Conservation (phyloP, 108 stramenopile species). For the Fragilariopsis cylindrus region DNA sequence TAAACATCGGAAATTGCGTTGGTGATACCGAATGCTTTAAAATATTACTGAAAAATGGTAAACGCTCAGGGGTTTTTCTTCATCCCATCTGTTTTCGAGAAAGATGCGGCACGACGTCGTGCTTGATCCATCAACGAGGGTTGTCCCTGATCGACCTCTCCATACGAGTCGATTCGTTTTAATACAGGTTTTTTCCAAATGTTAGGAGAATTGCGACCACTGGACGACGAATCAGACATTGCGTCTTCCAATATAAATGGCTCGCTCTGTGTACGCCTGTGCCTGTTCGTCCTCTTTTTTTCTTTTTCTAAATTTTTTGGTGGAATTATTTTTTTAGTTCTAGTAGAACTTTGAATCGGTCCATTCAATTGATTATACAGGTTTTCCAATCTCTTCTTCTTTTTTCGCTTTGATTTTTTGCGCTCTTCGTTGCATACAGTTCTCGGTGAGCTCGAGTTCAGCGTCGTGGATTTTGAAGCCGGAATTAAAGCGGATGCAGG, state of each 20-base stretch:
- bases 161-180: constrained; percentile 48
- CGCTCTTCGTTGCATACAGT: no score
- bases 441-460: background rate
- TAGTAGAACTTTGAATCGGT: constrained; percentile 13
- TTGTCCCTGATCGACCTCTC: constrained; percentile 50
- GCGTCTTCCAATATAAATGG: constrained; percentile 21
- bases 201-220: no score
- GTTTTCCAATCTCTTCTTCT: constrained; percentile 1
- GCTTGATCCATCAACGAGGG: constrained; percentile 58
- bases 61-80: constrained; percentile 3
- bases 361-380: constrained; percentile 22
- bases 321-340: background rate
- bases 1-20: background rate
- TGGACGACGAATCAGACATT: background rate
- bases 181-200: constrained; percentile 12
- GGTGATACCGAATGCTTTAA: background rate
- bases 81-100: constrained; percentile 20
- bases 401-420: constrained; percentile 7
- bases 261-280: constrained; percentile 43
- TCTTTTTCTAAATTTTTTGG: background rate
- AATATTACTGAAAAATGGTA: background rate
- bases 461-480: background rate
- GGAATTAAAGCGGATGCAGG: no score
- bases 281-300: constrained; percentile 14
- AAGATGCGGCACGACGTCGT: constrained; percentile 42